Base-by-base conservation (phyloP, 805 yeast genomes). In the Wickerhamomyces sydowiorum region DNA sequence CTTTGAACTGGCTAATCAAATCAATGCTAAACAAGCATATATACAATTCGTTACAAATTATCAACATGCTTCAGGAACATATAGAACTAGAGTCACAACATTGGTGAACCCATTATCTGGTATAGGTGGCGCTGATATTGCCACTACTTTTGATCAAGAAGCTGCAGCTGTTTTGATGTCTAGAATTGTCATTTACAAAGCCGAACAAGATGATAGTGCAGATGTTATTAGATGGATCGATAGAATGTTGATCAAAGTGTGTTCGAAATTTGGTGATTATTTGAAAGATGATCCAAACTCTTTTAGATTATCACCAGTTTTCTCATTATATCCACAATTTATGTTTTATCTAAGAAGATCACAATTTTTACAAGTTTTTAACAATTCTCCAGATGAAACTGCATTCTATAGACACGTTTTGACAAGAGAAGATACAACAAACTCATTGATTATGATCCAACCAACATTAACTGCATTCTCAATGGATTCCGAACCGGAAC, bases 361-460 rank as follows among this genome's bases (percentile, higher is more conserved):
- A 1, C 98, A 91, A 66, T 90, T 93, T 64, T 70, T 93, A 62
- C 95, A 88, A 63, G 96, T 91, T 36, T 93, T 93, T 74, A 93
- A 93, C 67, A 90, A 90, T 66, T 93, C 99, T 6, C 99, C 99
- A 2, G 99, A 93, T 70, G 99, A 93, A 70, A 89, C 98, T 35
- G 96, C 96, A 30, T 93, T 90, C 66, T 88, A 91, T 67, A 81
- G 97, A 62, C 99, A 93, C 64, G 82, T 88, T 15, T 77, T 93
- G 60, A 76, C 86, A 60, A 81, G 91, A 50, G 97, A 93, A 59
- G 97, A 93, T 61, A 85, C 91, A 34, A 83, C 85, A 50, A 93
- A 91, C 67, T 86, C 97, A 15, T 71, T 93, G 60, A 86, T 90
- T 48, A 93, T 93, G 97, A 91, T 93, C 51, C 99, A 93, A 69